Conservation (phyloP, 2,329 filamentous ascomycete species). For the Xylaria sp. region DNA sequence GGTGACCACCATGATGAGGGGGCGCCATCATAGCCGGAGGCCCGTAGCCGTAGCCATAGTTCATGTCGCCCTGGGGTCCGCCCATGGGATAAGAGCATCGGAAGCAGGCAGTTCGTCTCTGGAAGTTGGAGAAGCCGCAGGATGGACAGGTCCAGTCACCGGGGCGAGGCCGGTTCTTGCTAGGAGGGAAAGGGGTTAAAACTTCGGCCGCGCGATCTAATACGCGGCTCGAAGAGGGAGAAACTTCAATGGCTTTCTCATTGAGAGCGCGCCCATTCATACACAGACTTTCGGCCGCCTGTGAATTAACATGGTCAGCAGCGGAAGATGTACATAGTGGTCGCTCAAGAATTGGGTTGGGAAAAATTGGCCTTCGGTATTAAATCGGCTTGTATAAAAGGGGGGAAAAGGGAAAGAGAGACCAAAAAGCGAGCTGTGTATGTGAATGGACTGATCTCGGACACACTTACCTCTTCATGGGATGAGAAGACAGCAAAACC, state of each 20-base stretch:
- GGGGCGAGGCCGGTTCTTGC: slow-evolving; percentile 95
- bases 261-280: slow-evolving; percentile 99
- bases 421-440: not conserved
- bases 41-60: slow-evolving; percentile 62
- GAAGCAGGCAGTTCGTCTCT: slow-evolving; percentile 97
- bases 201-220: slow-evolving; percentile 95
- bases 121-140: slow-evolving; percentile 99
- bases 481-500: slow-evolving; percentile 99
- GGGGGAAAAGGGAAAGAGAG: not conserved
- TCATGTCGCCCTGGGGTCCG: slow-evolving; percentile 65
- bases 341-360: too few relatives aligned
- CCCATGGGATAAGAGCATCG: slow-evolving; percentile 94
- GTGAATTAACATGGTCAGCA: slow-evolving; percentile 21
- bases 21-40: slow-evolving; percentile 82
- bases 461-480: slow-evolving; percentile 85
- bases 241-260: slow-evolving; percentile 98
- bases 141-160: slow-evolving; percentile 99
- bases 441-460: not conserved
- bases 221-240: slow-evolving; percentile 94
- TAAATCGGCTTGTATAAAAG: not conserved
- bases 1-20: slow-evolving; percentile 73
- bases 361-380: not conserved
- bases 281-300: slow-evolving; percentile 97
- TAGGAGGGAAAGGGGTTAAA: slow-evolving; percentile 94
- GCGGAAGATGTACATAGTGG: not conserved